phyloP scores from a whole-genome alignment of 495 filamentous ascomycete genomes.

The Corynascus novoguineensis region DNA sequence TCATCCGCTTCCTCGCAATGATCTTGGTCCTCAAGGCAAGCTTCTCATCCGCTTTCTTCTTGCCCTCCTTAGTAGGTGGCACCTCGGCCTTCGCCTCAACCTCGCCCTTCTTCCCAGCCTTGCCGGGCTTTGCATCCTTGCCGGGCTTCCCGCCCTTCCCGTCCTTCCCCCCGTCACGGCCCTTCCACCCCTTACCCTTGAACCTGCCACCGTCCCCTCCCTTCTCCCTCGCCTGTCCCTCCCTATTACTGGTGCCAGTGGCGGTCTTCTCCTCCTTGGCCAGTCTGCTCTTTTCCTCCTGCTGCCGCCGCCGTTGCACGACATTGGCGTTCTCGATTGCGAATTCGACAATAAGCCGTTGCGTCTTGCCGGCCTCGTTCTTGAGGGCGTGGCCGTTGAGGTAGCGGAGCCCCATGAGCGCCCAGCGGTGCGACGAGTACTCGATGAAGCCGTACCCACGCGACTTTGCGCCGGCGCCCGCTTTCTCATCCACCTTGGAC shows the following conservation, averaged over 20 bases:
- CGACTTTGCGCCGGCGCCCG: slow-evolving; percentile 68
- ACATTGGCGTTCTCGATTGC: slow-evolving; percentile 98
- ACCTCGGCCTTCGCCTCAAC: slow-evolving; percentile 5
- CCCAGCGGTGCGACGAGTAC: slow-evolving; percentile 88
- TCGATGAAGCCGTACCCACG: slow-evolving; percentile 97
- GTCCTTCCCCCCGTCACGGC: slow-evolving; percentile 24
- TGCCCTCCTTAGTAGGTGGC: background rate
- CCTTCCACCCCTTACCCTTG: slow-evolving; percentile 14
- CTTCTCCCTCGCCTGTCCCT: slow-evolving; percentile 1
- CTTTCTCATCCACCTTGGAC: slow-evolving; percentile 64
- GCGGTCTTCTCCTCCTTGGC: slow-evolving; percentile 25
- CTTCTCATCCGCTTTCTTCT: slow-evolving; percentile 26
- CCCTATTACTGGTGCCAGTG: slow-evolving; percentile 4
- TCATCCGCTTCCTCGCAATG: slow-evolving; percentile 43
- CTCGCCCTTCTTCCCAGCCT: background rate
- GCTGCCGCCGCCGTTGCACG: slow-evolving; percentile 67
- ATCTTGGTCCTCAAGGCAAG: slow-evolving; percentile 43
- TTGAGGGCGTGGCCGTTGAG: slow-evolving; percentile 76
- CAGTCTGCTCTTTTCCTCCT: slow-evolving; percentile 59
- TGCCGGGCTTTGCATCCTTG: background rate
- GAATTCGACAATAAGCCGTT: slow-evolving; percentile 87
- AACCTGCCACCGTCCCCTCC: slow-evolving; percentile 9
- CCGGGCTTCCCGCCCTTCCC: slow-evolving; percentile 8
- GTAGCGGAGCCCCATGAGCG: slow-evolving; percentile 91
- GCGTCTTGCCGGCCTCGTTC: slow-evolving; percentile 43